Conservation (phyloP, 176 grass and related monocot species). For the Musa itinerans region DNA sequence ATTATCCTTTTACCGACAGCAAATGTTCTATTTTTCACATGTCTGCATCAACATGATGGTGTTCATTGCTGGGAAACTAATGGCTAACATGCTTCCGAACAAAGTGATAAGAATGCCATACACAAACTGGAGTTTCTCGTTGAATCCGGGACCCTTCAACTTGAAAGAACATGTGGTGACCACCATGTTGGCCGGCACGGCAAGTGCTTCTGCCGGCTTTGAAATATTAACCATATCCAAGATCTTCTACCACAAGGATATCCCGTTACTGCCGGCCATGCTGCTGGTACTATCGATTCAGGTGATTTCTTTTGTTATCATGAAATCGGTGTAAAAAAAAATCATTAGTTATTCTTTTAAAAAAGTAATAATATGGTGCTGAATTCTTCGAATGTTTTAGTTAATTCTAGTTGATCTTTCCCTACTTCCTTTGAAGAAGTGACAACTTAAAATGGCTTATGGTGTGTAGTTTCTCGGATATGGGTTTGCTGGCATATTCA, state of each 20-base stretch:
- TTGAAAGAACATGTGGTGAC: not conserved
- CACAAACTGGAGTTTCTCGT: not conserved
- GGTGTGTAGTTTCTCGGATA: not conserved
- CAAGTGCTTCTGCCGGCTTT: not conserved
- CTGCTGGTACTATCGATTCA: not conserved
- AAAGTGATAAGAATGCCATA: not conserved
- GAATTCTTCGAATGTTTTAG: too few species aligned
- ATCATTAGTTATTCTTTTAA: too few species aligned
- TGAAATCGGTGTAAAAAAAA: not conserved
- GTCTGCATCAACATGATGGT: not conserved
- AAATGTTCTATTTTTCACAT: not conserved
- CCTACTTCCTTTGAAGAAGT: too few species aligned
- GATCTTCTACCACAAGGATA: not conserved
- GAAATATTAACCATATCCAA: not conserved
- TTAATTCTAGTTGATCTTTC: too few species aligned
- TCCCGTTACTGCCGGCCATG: not conserved
- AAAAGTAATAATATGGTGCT: too few species aligned
- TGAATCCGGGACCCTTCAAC: slow-evolving; percentile 3
- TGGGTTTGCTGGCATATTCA: not conserved
- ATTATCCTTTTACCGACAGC: not conserved
- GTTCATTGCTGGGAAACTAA: not conserved
- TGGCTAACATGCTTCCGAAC: not conserved
- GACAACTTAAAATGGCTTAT: too few species aligned
- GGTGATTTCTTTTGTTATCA: not conserved
- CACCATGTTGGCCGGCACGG: not conserved